These are phyloP conservation scores for Fusarium denticulatum DNA, from an alignment of 2,329 filamentous ascomycete species.

Conservation along the genomic window DNA sequence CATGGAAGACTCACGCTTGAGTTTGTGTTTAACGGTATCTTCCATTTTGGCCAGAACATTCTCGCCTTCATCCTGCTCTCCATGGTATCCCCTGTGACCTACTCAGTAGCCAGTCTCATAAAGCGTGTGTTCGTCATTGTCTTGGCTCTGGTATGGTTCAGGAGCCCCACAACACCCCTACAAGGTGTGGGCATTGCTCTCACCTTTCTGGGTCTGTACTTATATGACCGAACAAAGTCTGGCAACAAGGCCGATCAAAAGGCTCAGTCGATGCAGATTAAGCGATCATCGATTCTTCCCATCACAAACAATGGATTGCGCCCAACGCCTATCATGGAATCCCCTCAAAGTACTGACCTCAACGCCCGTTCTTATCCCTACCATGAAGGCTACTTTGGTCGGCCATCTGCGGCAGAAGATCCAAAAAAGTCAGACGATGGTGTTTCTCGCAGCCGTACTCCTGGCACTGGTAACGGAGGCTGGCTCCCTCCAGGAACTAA, in stretches of 20 bases:
- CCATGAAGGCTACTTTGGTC: slow-evolving; percentile 57
- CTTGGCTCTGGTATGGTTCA: slow-evolving; percentile 95
- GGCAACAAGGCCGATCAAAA: slow-evolving; percentile 87
- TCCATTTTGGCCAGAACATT: slow-evolving; percentile 97
- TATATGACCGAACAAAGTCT: slow-evolving; percentile 93
- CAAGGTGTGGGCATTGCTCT: slow-evolving; percentile 88
- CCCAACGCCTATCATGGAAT: slow-evolving; percentile 34
- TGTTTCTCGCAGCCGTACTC: slow-evolving; percentile 51
- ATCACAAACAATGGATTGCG: slow-evolving; percentile 58
- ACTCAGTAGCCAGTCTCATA: slow-evolving; percentile 94
- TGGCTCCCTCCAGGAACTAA: slow-evolving; percentile 84
- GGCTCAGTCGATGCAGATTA: slow-evolving; percentile 66
- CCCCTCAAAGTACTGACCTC: slow-evolving; percentile 41
- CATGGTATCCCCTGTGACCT: slow-evolving; percentile 94
- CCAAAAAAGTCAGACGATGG: slow-evolving; percentile 67
- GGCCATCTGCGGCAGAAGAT: slow-evolving; percentile 53
- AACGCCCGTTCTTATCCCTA: slow-evolving; percentile 52
- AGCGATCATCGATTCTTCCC: slow-evolving; percentile 69
- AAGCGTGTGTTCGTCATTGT: slow-evolving; percentile 98
- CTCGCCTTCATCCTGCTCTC: slow-evolving; percentile 92
- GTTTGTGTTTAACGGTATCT: slow-evolving; percentile 95
- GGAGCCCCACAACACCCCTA: slow-evolving; percentile 82
- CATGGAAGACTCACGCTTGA: slow-evolving; percentile 81
- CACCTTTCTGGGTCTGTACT: slow-evolving; percentile 91
- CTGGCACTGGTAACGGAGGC: slow-evolving; percentile 53